A percentile compares a stretch with the other conserved stretches of the same genome.
These are phyloP conservation scores for Avicennia marina DNA, from an alignment of 257 asterid genomes.

Conservation along the genomic window DNA sequence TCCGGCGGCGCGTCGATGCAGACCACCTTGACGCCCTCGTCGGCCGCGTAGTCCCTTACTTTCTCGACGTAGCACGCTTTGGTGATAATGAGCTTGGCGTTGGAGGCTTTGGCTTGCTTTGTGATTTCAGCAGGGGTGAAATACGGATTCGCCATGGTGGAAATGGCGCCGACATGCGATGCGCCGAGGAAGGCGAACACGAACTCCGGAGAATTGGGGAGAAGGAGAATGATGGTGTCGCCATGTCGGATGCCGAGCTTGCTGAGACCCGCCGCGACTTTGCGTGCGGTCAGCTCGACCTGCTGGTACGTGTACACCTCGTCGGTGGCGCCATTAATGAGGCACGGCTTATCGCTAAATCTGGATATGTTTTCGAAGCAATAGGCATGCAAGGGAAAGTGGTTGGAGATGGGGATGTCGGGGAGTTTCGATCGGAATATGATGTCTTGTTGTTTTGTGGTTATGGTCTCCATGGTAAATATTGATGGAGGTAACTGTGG, in stretches of 20 bases:
- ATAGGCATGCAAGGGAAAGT: conserved; percentile 36
- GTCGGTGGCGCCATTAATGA: conserved; percentile 68
- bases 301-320: conserved; percentile 49
- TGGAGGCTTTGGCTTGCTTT: conserved; percentile 72
- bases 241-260: conserved; percentile 58
- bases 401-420: conserved; percentile 12
- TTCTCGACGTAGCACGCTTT: conserved; percentile 47
- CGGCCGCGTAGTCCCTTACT: conserved; percentile 36
- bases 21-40: conserved; percentile 28
- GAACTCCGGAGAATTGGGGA: conserved; percentile 75
- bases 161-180: conserved; percentile 61
- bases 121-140: conserved; percentile 66
- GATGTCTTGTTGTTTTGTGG: no score
- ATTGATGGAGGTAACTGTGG: no score
- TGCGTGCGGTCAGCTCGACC: conserved; percentile 48
- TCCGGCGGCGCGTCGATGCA: conserved; percentile 45
- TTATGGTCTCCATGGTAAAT: no score
- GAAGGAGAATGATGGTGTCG: conserved; percentile 76
- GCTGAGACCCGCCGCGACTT: conserved; percentile 54
- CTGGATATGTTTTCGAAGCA: conserved; percentile 64
- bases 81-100: conserved; percentile 53
- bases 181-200: conserved; percentile 83
- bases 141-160: conserved; percentile 86
- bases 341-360: conserved; percentile 10
- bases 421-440: conserved; percentile 15